phyloP scores from a whole-genome alignment of 805 yeast genomes.

The Lachancea sp. region DNA sequence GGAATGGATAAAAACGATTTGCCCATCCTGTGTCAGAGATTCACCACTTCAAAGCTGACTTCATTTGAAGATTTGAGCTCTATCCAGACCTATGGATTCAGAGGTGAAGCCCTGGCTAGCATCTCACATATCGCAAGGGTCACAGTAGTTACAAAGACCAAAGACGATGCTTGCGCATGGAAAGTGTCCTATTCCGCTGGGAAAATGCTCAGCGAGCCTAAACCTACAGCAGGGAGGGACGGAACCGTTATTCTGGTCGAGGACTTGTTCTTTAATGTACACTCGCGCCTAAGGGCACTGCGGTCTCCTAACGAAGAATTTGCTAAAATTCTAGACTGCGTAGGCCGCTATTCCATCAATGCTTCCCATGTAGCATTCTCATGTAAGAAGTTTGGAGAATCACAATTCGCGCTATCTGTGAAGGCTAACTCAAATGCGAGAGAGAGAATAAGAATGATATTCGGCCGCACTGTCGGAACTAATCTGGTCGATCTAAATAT shows the following conservation, averaged over 20 bases:
- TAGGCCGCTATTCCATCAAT: constrained; percentile 78
- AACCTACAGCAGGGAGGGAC: constrained; percentile 74
- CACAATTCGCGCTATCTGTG: constrained; percentile 58
- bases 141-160: constrained; percentile 69
- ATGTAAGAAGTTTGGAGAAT: constrained; percentile 74
- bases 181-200: constrained; percentile 66
- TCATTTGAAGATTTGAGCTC: constrained; percentile 67
- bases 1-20: constrained; percentile 76
- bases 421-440: constrained; percentile 42
- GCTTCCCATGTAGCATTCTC: constrained; percentile 62
- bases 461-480: constrained; percentile 61
- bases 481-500: constrained; percentile 49
- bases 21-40: constrained; percentile 76
- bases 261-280: constrained; percentile 83
- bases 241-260: constrained; percentile 86
- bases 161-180: constrained; percentile 60
- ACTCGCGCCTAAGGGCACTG: constrained; percentile 66
- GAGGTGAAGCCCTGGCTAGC: constrained; percentile 95
- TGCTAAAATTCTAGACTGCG: constrained; percentile 68
- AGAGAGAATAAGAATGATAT: constrained; percentile 70
- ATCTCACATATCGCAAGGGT: constrained; percentile 85
- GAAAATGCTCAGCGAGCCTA: constrained; percentile 47
- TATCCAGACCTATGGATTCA: constrained; percentile 81
- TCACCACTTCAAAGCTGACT: constrained; percentile 80
- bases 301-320: constrained; percentile 68